A percentile compares a stretch with the other conserved stretches of the same genome.
These are phyloP conservation scores for Nakazawaea ishiwadae DNA, from an alignment of 805 yeast species.

Conservation along the genomic window DNA sequence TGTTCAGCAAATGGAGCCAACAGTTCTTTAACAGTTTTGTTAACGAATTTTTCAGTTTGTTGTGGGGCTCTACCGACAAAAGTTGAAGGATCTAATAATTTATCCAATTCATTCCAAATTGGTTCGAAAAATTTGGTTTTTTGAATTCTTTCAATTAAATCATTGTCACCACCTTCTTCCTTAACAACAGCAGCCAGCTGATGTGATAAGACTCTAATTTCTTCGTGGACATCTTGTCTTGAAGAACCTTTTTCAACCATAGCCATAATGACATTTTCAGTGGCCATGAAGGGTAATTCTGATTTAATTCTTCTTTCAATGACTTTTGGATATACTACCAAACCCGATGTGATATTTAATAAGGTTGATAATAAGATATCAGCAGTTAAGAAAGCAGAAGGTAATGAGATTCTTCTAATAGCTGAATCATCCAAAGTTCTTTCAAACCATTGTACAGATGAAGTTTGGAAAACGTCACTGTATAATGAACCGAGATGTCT, in stretches of 20 bases:
- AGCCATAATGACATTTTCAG: conserved; percentile 98
- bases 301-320: conserved; percentile 92
- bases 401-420: conserved; percentile 92
- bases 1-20: conserved; percentile 57
- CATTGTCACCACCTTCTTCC: conserved; percentile 98
- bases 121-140: conserved; percentile 81
- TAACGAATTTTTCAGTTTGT: conserved; percentile 91
- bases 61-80: conserved; percentile 98
- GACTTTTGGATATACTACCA: conserved; percentile 98
- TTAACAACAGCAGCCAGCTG: conserved; percentile 97
- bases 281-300: conserved; percentile 99
- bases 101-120: conserved; percentile 77
- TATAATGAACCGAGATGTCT: conserved; percentile 91
- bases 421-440: conserved; percentile 98
- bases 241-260: conserved; percentile 98
- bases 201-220: conserved; percentile 93
- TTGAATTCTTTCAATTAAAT: conserved; percentile 83
- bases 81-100: conserved; percentile 83
- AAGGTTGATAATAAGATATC: conserved; percentile 88
- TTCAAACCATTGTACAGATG: conserved; percentile 99
- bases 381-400: conserved; percentile 94
- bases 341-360: conserved; percentile 87
- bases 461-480: conserved; percentile 93
- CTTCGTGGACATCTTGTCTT: conserved; percentile 98
- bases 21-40: conserved; percentile 79